A percentile compares a stretch with the other conserved stretches of the same genome.
Conservation (phyloP, 768 basidiomycete genomes). For the Russula earlei region DNA sequence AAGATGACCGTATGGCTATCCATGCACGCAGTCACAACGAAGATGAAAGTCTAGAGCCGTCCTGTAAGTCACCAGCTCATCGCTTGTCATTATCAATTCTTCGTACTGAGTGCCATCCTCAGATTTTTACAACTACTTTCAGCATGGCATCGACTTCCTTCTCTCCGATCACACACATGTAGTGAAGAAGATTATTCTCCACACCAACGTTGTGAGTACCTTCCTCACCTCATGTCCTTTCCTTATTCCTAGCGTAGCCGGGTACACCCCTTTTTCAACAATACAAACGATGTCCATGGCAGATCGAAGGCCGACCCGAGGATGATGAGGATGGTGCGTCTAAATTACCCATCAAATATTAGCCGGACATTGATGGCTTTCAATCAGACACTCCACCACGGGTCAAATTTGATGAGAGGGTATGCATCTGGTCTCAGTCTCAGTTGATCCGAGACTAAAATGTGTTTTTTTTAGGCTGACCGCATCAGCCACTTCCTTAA, state of each 20-base stretch:
- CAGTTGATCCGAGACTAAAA: neutral
- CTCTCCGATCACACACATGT: constrained; percentile 61
- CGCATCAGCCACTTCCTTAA: constrained; percentile 70
- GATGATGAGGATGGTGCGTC: constrained; percentile 70
- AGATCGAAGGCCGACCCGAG: constrained; percentile 69
- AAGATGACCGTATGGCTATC: constrained; percentile 82
- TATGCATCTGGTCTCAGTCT: constrained; percentile 23
- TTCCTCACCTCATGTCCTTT: neutral
- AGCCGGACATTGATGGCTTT: neutral
- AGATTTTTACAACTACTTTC: constrained; percentile 94
- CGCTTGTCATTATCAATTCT: neutral
- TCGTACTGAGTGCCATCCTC: neutral
- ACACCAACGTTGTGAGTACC: constrained; percentile 71
- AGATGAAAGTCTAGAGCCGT: constrained; percentile 42
- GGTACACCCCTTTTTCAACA: constrained; percentile 84
- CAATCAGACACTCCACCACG: constrained; percentile 59
- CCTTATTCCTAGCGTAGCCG: constrained; percentile 39
- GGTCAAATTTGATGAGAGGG: constrained; percentile 64
- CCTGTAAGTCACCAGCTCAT: constrained; percentile 31
- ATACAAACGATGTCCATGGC: constrained; percentile 89
- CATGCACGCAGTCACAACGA: constrained; percentile 42
- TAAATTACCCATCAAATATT: neutral
- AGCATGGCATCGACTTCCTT: constrained; percentile 83
- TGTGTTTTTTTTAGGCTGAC: constrained; percentile 47
- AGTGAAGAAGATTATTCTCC: constrained; percentile 78